These are phyloP conservation scores for Bolboschoenoplectus hybrid DNA, from an alignment of 202 grass and related monocot genomes.

Conservation along the genomic window DNA sequence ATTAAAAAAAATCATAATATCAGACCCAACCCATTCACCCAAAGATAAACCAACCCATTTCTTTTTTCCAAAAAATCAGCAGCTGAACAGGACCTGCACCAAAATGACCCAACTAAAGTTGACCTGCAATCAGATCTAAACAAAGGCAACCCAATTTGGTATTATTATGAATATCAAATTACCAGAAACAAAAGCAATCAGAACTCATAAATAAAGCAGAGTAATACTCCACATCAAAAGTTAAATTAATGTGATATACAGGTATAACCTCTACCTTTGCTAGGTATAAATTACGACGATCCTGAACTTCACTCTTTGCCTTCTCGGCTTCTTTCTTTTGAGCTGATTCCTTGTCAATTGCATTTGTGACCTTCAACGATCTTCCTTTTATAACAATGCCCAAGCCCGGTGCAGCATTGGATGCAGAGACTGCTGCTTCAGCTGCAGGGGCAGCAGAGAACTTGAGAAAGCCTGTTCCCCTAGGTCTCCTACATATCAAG, in stretches of 20 bases:
- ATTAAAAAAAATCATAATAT: not conserved
- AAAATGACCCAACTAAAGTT: not conserved
- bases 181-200: conserved; percentile 4
- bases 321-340: conserved; percentile 78
- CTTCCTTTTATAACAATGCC: conserved; percentile 89
- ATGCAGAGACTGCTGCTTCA: conserved; percentile 73
- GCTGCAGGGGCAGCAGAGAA: conserved; percentile 64
- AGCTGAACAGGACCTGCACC: not conserved
- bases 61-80: not conserved
- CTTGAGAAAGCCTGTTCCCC: conserved; percentile 82
- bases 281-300: conserved; percentile 87
- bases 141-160: not conserved
- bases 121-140: conserved; percentile 6
- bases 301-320: conserved; percentile 71
- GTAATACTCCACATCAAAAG: not conserved
- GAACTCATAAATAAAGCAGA: conserved; percentile 13
- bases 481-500: conserved; percentile 69
- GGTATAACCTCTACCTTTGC: conserved; percentile 58
- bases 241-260: conserved; percentile 9
- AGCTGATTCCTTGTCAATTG: conserved; percentile 85
- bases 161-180: not conserved
- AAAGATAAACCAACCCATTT: not conserved
- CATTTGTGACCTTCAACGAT: conserved; percentile 73
- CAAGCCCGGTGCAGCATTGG: conserved; percentile 76
- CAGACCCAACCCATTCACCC: not conserved